Base-by-base conservation (phyloP, 2,329 filamentous ascomycete genomes). In the Sarocladium strictum region DNA sequence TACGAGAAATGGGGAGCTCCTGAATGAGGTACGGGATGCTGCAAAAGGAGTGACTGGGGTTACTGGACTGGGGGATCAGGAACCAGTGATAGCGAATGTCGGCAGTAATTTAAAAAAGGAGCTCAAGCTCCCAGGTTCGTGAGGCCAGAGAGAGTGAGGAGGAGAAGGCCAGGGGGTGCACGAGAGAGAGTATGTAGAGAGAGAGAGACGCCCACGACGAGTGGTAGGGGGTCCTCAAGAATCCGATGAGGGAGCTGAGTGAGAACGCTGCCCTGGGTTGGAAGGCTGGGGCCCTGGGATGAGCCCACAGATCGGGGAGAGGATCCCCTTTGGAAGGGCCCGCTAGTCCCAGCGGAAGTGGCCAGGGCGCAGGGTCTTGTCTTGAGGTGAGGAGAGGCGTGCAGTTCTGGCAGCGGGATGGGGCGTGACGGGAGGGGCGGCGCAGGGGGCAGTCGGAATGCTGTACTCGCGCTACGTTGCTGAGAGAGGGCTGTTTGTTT, bases 31-130 rank as follows among this genome's bases (percentile, higher is more conserved):
- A 53, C 29, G 3, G 29, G 33, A 40, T 40, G 29, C 32, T 40
- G 35, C 19, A 26, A 53, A 53, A 53, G 50, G 50, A 53, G 29
- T 40, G 50, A 53, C 50, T 51, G 47, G 47, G 43, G 43, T n/a
- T n/a, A n/a, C n/a, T 7, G 19, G 15, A 15, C 19, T 26, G 27
- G 50, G 49, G 35, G 33, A 27, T 32, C 40, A 33, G 3, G 50
- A 40, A 53, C 32, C 50, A 33, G 50, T 53, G 50, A 53, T 53
- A 53, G 40, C 23, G 50, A 53, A 40, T 38, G 50, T 17, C 38
- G 17, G 50, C 14, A 33, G 50, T 53, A 53, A 53, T 53, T 33
- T 53, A 40, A 53, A 53, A 52, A 53, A 53, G 50, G 50, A 53
- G 47, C 47, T 33, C 47, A 17, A 51, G 47, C 47, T 51, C 47